Conservation (phyloP, 116 monocot species). For the Cymodocea nodosa region DNA sequence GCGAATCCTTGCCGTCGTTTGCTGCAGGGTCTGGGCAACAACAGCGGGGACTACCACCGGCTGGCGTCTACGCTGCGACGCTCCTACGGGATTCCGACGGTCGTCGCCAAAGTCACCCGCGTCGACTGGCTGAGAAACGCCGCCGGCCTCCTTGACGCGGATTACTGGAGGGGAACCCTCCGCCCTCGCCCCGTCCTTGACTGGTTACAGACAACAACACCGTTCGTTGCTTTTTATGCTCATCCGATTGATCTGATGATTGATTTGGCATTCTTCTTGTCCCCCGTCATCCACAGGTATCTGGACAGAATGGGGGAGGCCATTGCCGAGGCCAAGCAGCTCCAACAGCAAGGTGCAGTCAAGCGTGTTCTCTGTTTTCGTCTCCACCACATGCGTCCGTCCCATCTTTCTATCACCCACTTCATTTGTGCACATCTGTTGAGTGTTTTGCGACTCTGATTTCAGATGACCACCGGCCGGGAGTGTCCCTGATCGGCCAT, state of each 20-base stretch:
- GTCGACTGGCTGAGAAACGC: constrained; percentile 85
- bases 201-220: constrained; percentile 23
- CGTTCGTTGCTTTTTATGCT: no score
- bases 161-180: constrained; percentile 83
- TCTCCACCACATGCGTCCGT: no score
- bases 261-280: not conserved
- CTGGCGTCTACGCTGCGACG: constrained; percentile 34
- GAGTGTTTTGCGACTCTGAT: no score
- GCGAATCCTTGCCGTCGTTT: not conserved
- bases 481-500: constrained; percentile 75
- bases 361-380: no score
- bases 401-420: no score
- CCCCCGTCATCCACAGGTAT: constrained; percentile 3
- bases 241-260: not conserved
- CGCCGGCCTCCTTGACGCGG: constrained; percentile 48
- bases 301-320: constrained; percentile 53
- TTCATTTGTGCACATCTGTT: no score
- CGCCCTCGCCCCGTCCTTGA: constrained; percentile 64
- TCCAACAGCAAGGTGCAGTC: not conserved
- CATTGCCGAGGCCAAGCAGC: constrained; percentile 14
- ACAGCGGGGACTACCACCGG: constrained; percentile 51
- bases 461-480: not conserved
- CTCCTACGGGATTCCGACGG: constrained; percentile 32
- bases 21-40: constrained; percentile 80
- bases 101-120: constrained; percentile 59